A percentile compares a stretch with the other conserved stretches of the same genome.
Conservation (phyloP, 257 asterid species). For the Primulina huaijiensis region DNA sequence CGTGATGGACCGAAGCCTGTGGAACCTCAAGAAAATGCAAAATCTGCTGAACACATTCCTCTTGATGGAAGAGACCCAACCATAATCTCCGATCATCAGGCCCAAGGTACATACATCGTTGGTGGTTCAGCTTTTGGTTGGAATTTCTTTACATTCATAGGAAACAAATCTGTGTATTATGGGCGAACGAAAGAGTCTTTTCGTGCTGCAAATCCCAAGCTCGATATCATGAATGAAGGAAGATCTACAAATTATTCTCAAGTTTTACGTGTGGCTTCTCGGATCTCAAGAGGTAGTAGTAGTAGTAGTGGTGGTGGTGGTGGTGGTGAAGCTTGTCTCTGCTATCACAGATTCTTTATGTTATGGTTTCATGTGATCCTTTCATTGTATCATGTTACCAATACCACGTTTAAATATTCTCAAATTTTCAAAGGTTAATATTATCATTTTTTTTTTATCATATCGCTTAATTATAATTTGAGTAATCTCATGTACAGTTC, state of each 20-base stretch:
- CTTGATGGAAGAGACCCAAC: constrained; percentile 24
- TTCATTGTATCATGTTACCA: neutral
- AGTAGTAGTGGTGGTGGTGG: too few species aligned
- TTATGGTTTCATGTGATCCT: neutral
- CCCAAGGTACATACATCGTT: constrained; percentile 43
- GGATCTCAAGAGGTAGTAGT: too few species aligned
- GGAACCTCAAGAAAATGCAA: constrained; percentile 34
- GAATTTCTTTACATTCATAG: constrained; percentile 63
- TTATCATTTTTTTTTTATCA: too few species aligned
- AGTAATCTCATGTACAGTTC: neutral
- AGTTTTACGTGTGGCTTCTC: neutral
- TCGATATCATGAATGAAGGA: constrained; percentile 23
- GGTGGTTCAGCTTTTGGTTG: constrained; percentile 94
- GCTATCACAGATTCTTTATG: neutral
- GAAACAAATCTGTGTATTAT: constrained; percentile 39
- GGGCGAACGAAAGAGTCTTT: constrained; percentile 67
- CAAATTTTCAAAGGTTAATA: neutral
- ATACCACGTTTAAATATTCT: neutral
- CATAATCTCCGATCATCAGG: constrained; percentile 25
- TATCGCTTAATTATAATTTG: neutral
- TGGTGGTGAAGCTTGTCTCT: neutral
- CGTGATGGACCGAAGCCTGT: constrained; percentile 30
- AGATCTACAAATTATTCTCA: neutral
- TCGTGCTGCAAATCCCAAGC: constrained; percentile 48
- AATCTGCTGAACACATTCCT: constrained; percentile 28